Conservation (phyloP, 2,329 filamentous ascomycete genomes). For the Colletotrichum camelliae region DNA sequence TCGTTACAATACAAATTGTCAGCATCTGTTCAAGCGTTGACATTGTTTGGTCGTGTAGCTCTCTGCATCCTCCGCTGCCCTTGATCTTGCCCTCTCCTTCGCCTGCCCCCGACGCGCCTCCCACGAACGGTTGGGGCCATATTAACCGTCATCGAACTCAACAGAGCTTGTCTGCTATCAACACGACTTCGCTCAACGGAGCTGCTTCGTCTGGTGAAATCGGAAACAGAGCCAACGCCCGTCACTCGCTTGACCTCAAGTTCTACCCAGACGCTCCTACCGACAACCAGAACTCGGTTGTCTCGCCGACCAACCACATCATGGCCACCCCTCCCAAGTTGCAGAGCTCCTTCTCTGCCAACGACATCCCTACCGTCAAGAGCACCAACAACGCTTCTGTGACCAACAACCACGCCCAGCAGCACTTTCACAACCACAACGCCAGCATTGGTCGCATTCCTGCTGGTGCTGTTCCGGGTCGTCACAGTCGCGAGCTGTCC, state of each 20-base stretch:
- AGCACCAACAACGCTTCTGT: constrained; percentile 48
- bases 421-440: constrained; percentile 78
- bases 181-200: constrained; percentile 40
- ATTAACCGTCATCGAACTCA: constrained; percentile 73
- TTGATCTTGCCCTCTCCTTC: constrained; percentile 78
- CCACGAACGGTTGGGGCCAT: constrained; percentile 61
- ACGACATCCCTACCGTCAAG: constrained; percentile 87
- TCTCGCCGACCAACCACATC: constrained; percentile 52
- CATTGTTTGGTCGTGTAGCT: constrained; percentile 58
- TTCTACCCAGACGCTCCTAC: constrained; percentile 52
- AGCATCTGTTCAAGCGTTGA: constrained; percentile 32
- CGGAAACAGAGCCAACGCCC: constrained; percentile 52
- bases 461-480: constrained; percentile 65
- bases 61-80: constrained; percentile 79
- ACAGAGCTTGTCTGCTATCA: constrained; percentile 60
- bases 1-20: constrained; percentile 18
- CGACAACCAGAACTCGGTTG: constrained; percentile 41
- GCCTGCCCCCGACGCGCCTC: constrained; percentile 61
- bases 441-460: constrained; percentile 83
- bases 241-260: constrained; percentile 64
- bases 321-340: constrained; percentile 75
- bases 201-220: constrained; percentile 47
- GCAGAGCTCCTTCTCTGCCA: constrained; percentile 88
- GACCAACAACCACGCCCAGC: constrained; percentile 64
- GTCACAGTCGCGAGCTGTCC: constrained; percentile 77